A percentile compares a stretch with the other conserved stretches of the same genome.
Conservation (phyloP, 371 early-diverging fungal genomes). For the Mortierella sp. region DNA sequence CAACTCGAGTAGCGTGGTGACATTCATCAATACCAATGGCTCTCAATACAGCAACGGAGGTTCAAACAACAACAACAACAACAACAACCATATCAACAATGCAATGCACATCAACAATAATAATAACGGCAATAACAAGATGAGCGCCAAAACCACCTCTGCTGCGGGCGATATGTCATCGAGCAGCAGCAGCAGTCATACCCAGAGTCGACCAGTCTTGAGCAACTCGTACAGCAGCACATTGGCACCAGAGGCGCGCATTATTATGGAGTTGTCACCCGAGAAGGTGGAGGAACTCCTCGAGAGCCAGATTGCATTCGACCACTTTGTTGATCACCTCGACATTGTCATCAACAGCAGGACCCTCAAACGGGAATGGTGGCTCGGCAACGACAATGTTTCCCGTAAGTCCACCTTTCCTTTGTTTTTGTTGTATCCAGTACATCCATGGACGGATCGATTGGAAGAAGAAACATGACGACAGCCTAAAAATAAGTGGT, state of each 20-base stretch:
- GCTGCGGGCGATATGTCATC: constrained; percentile 12
- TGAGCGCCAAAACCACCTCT: background rate
- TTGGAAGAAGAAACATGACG: background rate
- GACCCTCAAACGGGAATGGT: constrained; percentile 66
- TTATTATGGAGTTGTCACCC: constrained; percentile 28
- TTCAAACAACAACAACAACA: constrained; percentile 11
- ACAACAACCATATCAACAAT: background rate
- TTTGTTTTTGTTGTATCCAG: background rate
- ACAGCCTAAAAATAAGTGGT: background rate
- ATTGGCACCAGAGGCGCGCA: constrained; percentile 43
- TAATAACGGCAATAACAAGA: background rate
- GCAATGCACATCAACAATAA: constrained; percentile 1
- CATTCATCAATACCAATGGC: constrained; percentile 28
- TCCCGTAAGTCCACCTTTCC: constrained; percentile 60
- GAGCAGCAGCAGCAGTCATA: constrained; percentile 6
- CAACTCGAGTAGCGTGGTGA: background rate
- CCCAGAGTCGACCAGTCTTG: constrained; percentile 17
- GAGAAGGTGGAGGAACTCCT: constrained; percentile 68
- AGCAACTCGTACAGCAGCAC: constrained; percentile 13
- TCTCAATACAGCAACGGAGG: constrained; percentile 12
- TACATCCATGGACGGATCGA: background rate
- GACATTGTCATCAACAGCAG: constrained; percentile 67
- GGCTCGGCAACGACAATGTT: constrained; percentile 70
- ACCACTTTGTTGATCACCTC: constrained; percentile 66
- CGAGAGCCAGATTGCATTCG: constrained; percentile 67